Percentiles rank a stretch among this genome's conserved stretches.
phyloP scores from a whole-genome alignment of 2,329 filamentous ascomycete genomes.

The Cladosporium sp. region DNA sequence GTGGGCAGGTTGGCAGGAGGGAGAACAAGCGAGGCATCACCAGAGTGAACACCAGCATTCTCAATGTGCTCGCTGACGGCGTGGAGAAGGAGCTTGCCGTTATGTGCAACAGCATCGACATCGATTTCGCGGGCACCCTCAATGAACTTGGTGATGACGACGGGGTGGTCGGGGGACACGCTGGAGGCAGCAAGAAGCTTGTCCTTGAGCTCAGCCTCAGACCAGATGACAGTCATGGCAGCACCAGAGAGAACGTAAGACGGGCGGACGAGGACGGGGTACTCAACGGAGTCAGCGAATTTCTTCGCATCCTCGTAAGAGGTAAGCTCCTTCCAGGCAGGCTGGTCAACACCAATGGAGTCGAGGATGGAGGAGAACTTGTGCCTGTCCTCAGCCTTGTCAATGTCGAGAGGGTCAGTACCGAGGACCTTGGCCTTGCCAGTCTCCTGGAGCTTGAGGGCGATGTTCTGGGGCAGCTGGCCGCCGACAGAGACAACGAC shows the following conservation, averaged over 20 bases:
- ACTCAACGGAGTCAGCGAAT: slow-evolving; percentile 82
- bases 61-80: slow-evolving; percentile 95
- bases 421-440: slow-evolving; percentile 89
- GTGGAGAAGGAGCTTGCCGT: slow-evolving; percentile 84
- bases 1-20: slow-evolving; percentile 80
- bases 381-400: slow-evolving; percentile 96
- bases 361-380: slow-evolving; percentile 98
- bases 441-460: slow-evolving; percentile 85
- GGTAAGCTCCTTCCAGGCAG: slow-evolving; percentile 95
- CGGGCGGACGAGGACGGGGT: slow-evolving; percentile 92
- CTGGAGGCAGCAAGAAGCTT: slow-evolving; percentile 88
- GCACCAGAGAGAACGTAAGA: slow-evolving; percentile 95
- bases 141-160: slow-evolving; percentile 98
- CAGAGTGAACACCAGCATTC: slow-evolving; percentile 96
- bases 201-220: slow-evolving; percentile 84
- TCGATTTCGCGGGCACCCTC: slow-evolving; percentile 96
- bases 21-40: slow-evolving; percentile 91
- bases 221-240: slow-evolving; percentile 95
- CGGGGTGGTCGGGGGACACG: slow-evolving; percentile 93
- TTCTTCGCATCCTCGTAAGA: slow-evolving; percentile 83
- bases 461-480: slow-evolving; percentile 96
- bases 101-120: slow-evolving; percentile 85
- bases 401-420: slow-evolving; percentile 90
- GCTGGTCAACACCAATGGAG: slow-evolving; percentile 94
- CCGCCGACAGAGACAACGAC: slow-evolving; percentile 96